These are phyloP conservation scores for Carex pumila DNA, from an alignment of 176 grass and related monocot species.

Conservation along the genomic window DNA sequence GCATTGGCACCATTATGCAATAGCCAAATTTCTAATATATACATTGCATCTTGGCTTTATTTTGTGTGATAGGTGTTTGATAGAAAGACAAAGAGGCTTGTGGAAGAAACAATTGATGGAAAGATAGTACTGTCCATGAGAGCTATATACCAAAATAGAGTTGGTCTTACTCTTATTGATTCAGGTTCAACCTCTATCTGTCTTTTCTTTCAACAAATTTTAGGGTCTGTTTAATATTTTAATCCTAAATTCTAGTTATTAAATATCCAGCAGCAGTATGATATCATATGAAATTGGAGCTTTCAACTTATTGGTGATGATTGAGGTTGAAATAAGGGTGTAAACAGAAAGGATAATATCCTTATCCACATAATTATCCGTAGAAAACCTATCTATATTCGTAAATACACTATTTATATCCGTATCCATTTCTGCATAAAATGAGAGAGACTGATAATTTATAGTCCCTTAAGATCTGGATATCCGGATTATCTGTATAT, in stretches of 20 bases:
- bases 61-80: conserved; percentile 60
- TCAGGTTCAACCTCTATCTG: conserved; percentile 38
- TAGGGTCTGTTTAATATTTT: neutral
- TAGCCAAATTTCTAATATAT: neutral
- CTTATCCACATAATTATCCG: neutral
- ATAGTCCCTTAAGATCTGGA: neutral
- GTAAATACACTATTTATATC: neutral
- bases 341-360: neutral
- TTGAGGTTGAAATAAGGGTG: neutral
- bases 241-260: neutral
- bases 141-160: conserved; percentile 91
- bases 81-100: conserved; percentile 72
- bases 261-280: neutral
- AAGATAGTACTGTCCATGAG: conserved; percentile 96
- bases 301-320: neutral
- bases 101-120: conserved; percentile 91
- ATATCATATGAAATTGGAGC: neutral
- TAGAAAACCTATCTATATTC: neutral
- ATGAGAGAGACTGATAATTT: neutral
- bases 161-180: conserved; percentile 81
- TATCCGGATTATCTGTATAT: neutral
- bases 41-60: conserved; percentile 1
- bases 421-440: neutral
- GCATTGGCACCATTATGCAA: neutral
- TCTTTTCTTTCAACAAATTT: neutral